These are phyloP conservation scores for Erodium chrysanthum DNA, from an alignment of 441 rosid genomes.

Conservation along the genomic window DNA sequence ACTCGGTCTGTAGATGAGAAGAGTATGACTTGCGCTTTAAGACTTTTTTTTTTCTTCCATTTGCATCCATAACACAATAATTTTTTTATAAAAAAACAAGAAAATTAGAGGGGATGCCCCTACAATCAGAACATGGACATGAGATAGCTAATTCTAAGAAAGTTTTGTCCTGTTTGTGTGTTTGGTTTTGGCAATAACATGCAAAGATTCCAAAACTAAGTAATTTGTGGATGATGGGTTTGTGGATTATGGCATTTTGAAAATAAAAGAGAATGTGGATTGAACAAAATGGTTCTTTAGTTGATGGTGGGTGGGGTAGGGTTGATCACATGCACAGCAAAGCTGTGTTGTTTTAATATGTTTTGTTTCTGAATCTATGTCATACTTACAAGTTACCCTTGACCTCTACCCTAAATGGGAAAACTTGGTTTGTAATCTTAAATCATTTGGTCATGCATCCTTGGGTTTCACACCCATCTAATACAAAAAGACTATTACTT, in stretches of 20 bases:
- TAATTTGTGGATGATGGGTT: slow-evolving; percentile 24
- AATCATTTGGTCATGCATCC: slow-evolving; percentile 23
- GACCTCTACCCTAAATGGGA: background rate
- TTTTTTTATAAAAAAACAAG: too few species aligned
- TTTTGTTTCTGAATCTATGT: slow-evolving; percentile 27
- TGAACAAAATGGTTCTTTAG: slow-evolving; percentile 2
- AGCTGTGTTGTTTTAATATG: background rate
- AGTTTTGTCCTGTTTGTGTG: slow-evolving; percentile 11
- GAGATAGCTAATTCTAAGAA: background rate
- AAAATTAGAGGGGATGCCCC: background rate
- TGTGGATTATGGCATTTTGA: slow-evolving; percentile 26
- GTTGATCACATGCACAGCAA: slow-evolving; percentile 25
- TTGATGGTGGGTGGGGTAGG: slow-evolving; percentile 14
- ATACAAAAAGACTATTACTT: too few species aligned
- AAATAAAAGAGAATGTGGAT: slow-evolving; percentile 8
- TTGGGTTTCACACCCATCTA: slow-evolving; percentile 9
- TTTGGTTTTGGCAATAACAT: slow-evolving; percentile 34
- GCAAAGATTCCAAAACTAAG: slow-evolving; percentile 50
- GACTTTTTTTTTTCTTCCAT: too few species aligned
- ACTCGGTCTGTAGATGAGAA: too few species aligned
- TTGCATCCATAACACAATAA: too few species aligned
- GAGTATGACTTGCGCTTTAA: too few species aligned
- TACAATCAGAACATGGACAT: background rate
- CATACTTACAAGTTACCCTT: slow-evolving; percentile 40
- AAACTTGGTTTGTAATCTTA: slow-evolving; percentile 8